phyloP scores from a whole-genome alignment of 139 green algal species.

The Zygnema circumcarinatum region DNA sequence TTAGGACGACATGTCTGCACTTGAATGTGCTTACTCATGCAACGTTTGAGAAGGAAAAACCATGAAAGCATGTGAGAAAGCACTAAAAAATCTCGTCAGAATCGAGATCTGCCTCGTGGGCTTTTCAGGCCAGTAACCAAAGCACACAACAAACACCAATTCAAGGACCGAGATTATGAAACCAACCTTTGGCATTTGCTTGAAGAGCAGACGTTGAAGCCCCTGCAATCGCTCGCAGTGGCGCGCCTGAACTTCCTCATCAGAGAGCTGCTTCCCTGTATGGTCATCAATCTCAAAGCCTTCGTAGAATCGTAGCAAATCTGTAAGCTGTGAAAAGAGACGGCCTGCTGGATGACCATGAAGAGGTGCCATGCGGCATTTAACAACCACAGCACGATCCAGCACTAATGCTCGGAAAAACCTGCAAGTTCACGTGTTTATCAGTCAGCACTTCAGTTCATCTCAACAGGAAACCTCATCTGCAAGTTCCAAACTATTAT shows the following conservation, averaged over 20 bases:
- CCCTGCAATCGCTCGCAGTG: constrained; percentile 83
- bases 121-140: no score
- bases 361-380: constrained; percentile 71
- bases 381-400: constrained; percentile 77
- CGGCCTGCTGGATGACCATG: constrained; percentile 47
- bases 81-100: no score
- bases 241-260: constrained; percentile 77
- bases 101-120: no score
- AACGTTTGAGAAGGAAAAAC: no score
- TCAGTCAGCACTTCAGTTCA: not conserved
- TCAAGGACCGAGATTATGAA: not conserved
- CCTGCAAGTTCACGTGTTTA: constrained; percentile 21
- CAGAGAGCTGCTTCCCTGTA: constrained; percentile 81
- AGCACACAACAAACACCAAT: no score
- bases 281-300: constrained; percentile 94
- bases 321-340: constrained; percentile 86
- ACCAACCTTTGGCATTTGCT: constrained; percentile 65
- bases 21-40: no score
- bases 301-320: constrained; percentile 85
- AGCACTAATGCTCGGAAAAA: constrained; percentile 53
- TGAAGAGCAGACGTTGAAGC: constrained; percentile 89
- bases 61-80: no score
- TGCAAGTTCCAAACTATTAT: not conserved
- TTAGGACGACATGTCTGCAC: no score
- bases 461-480: not conserved